Conservation (phyloP, 768 basidiomycete species). For the Rhizopogon rudus region DNA sequence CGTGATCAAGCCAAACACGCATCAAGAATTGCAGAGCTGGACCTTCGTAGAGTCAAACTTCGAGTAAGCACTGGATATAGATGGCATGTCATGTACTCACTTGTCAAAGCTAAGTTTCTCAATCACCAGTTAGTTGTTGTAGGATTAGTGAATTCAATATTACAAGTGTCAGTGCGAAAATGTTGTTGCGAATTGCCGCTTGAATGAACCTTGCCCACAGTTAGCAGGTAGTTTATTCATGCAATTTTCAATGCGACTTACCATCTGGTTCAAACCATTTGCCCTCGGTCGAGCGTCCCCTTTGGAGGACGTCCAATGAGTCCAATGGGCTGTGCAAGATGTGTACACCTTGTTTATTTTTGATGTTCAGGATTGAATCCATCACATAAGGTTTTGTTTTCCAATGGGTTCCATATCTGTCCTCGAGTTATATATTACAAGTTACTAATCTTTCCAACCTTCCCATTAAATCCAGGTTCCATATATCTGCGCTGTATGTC, state of each 20-base stretch:
- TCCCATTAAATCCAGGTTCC: conserved; percentile 17
- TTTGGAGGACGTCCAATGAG: neutral
- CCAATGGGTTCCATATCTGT: neutral
- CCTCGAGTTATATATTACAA: too few species aligned
- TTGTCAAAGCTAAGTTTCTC: too few species aligned
- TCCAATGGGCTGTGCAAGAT: neutral
- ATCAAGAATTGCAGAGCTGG: too few species aligned
- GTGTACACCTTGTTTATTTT: neutral
- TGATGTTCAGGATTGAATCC: neutral
- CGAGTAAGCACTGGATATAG: too few species aligned
- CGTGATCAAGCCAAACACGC: too few species aligned
- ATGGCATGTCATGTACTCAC: too few species aligned
- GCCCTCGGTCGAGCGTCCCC: neutral
- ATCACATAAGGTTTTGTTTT: neutral
- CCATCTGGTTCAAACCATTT: neutral
- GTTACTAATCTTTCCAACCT: neutral
- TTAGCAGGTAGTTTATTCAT: neutral
- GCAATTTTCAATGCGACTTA: neutral
- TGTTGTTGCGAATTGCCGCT: neutral
- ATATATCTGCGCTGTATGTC: conserved; percentile 17
- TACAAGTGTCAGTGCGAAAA: too few species aligned
- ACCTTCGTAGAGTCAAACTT: too few species aligned
- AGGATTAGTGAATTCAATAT: too few species aligned
- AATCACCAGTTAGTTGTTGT: too few species aligned
- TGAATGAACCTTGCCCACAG: neutral